These are phyloP conservation scores for Amborella trichopoda DNA, from an alignment of 164 flowering plant species.

Conservation along the genomic window DNA sequence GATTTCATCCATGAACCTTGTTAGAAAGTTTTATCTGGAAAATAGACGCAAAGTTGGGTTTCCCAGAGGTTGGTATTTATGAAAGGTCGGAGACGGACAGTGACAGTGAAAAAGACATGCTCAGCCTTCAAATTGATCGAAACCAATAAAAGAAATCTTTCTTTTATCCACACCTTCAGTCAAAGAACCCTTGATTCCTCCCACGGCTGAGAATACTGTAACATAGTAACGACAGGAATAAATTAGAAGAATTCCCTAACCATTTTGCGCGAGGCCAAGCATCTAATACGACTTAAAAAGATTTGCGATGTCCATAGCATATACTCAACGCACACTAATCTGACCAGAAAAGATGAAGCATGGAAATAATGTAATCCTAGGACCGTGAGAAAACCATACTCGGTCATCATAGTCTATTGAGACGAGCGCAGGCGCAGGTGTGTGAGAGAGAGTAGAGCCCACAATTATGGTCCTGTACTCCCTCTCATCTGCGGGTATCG, in stretches of 20 bases:
- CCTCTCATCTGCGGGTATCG: too few species aligned
- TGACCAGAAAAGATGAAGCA: background rate
- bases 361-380: too few species aligned
- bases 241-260: background rate
- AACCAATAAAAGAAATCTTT: background rate
- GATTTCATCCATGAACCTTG: background rate
- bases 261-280: background rate
- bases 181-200: constrained; percentile 1
- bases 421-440: too few species aligned
- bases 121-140: background rate
- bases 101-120: too few species aligned
- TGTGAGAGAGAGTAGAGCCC: too few species aligned
- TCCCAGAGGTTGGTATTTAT: too few species aligned
- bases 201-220: constrained; percentile 8
- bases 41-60: background rate
- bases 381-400: too few species aligned
- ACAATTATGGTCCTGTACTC: too few species aligned
- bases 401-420: too few species aligned
- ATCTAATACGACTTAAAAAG: too few species aligned
- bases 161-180: background rate
- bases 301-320: background rate
- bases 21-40: background rate
- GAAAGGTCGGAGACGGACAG: too few species aligned
- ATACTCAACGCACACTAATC: background rate
- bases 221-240: background rate